phyloP scores from a whole-genome alignment of 73 alveolate genomes.

The Durusdinium trenchii region DNA sequence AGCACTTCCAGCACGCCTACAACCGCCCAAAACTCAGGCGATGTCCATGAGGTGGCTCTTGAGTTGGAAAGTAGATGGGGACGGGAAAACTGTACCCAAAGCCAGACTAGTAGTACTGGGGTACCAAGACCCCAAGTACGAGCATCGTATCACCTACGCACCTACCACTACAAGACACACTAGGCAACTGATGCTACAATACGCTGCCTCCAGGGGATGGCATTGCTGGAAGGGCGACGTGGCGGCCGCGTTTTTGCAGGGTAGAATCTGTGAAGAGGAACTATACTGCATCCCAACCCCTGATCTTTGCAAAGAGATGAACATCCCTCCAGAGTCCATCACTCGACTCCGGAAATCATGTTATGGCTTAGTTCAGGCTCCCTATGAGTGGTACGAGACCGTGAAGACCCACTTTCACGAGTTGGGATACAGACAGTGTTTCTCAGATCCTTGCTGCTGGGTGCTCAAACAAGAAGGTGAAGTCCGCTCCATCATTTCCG shows the following conservation, averaged over 20 bases:
- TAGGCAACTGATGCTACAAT: background rate
- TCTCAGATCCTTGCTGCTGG: constrained; percentile 43
- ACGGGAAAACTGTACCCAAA: background rate
- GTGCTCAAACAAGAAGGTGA: background rate
- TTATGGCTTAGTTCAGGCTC: constrained; percentile 29
- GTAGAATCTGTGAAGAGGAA: background rate
- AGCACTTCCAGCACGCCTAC: background rate
- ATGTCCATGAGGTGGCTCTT: constrained; percentile 17
- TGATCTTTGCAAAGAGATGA: background rate
- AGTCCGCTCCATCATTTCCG: background rate
- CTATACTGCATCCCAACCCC: constrained; percentile 12
- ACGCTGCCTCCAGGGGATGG: background rate
- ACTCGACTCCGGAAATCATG: background rate
- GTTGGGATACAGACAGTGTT: background rate
- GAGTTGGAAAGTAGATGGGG: background rate
- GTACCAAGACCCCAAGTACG: constrained; percentile 6
- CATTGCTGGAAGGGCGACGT: constrained; percentile 6
- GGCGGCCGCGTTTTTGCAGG: constrained; percentile 16
- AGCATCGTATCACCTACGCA: background rate
- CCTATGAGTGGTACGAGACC: constrained; percentile 15
- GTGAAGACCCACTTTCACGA: background rate
- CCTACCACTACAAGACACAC: constrained; percentile 8
- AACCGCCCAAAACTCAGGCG: background rate
- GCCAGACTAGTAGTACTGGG: background rate
- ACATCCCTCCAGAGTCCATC: background rate